These are phyloP conservation scores for Fusarium sp. DNA, from an alignment of 2,329 filamentous ascomycete genomes.

Conservation along the genomic window DNA sequence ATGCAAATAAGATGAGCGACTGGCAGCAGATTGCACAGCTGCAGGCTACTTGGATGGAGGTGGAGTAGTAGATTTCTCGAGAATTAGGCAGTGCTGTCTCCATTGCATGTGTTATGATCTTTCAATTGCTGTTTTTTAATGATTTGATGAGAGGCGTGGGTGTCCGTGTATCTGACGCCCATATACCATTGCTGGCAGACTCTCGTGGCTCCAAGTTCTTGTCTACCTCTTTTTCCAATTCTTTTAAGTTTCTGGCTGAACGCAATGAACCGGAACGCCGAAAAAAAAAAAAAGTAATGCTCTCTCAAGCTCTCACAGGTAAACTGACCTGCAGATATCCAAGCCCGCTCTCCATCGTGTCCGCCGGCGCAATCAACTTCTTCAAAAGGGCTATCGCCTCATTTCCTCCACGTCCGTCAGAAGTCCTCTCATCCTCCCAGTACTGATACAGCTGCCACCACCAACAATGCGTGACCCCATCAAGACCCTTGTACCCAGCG, in stretches of 20 bases:
- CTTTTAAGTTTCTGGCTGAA: accelerated
- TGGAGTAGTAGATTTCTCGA: constrained; percentile 42
- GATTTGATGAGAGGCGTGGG: neutral
- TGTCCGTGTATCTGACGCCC: neutral
- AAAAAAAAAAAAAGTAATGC: accelerated
- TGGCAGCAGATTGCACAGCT: constrained; percentile 48
- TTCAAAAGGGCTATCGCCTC: constrained; percentile 12
- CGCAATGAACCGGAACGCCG: neutral
- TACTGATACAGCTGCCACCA: constrained; percentile 40
- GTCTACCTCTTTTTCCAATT: neutral
- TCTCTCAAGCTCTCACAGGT: constrained; percentile 13
- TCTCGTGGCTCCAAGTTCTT: neutral
- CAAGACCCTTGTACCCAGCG: constrained; percentile 33
- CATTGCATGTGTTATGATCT: accelerated
- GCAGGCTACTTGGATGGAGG: constrained; percentile 48
- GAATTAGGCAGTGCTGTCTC: accelerated
- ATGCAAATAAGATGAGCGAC: constrained; percentile 44
- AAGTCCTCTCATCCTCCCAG: constrained; percentile 30
- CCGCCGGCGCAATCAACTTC: constrained; percentile 12
- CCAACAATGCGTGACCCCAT: constrained; percentile 36
- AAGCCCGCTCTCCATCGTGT: neutral
- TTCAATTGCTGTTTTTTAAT: neutral
- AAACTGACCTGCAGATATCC: constrained; percentile 10
- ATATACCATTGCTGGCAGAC: neutral
- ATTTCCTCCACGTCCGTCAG: constrained; percentile 16